Evolutionary conservation across 345 rosid species (phyloP), one percentile per base, ranked within the genome.

Genomic region (Chamaenerion angustifolium): DNA sequence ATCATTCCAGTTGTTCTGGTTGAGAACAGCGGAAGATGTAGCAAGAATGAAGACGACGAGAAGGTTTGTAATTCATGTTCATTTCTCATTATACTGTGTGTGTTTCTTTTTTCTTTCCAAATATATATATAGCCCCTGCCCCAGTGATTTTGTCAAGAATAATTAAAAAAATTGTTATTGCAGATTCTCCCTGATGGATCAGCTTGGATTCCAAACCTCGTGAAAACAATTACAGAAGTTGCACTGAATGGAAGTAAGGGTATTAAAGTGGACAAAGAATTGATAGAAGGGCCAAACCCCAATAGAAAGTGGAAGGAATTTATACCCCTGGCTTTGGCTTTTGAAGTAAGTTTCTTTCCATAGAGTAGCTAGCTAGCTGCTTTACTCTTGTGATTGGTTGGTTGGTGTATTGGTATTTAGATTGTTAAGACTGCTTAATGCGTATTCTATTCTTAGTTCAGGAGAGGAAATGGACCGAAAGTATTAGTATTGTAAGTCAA

Each of bases 21-120:
- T 18, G 80, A 78, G 70, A 78, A 78, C 58, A 75, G 80, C 8
- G 84, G 84, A 56, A 78, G 78, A 68, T 78, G 84, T 48, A 50
- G 64, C 47, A 75, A 70, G 76, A 75, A 75, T 59, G 80, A 75
- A 46, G 55, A 48, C 63, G 84, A 78, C 4, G 84, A 78, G 60
- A 75, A 72, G 84, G 84, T 78, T 17, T 44, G 73, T 52, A 40
- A 14, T 43, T 50, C 37, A 9, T 23, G 37, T 37, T 58, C 57
- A 3, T 11, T 52, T n/a, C 18, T 48, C 46, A 31, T 35, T 48
- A 31, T 9, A 52, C 9, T 25, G 6, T 17, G 37, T 14, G 46
- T 16, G 31, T 9, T n/a, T n/a, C n/a, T n/a, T n/a, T n/a, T n/a
- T n/a, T n/a, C n/a, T n/a, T 21, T 21, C 25, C 25, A 21, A 21